Evolutionary conservation across 441 rosid species (phyloP), one percentile per base, ranked within the genome.

Genomic region (Jatropha multifida): DNA sequence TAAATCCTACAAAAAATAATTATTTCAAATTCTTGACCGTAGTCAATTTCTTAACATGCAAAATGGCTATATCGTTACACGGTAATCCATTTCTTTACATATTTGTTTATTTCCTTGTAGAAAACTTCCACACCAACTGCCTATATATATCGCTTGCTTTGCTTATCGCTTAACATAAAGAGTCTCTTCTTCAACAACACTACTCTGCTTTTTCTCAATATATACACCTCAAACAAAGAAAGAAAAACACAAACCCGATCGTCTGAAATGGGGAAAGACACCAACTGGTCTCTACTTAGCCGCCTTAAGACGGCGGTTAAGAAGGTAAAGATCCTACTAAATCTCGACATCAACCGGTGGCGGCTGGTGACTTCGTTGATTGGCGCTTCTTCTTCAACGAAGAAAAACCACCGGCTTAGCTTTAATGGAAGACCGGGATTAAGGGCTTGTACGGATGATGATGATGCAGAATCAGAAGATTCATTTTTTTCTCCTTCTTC

Each of bases 291-390:
- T 49, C 9, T 92, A 82, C 82, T 92, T 8, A 78, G 83, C 84
- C 90, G 88, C 69, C 79, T 94, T 8, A 84, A 85, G 81, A 85
- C 75, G 69, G 98, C 87, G 0, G 91, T 94, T 68, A 90, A 83
- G 79, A 90, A 89, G 88, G 84, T 90, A 9, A 85, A 78, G 60
- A 44, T 90, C 63, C 71, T 94, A 65, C 81, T 92, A 27, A 84
- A 76, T 69, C 76, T 88, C 75, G 85, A 83, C 60, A 26, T 86
- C 59, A 77, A 79, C 58, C 78, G 89, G 3, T 89, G 93, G 94
- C 81, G 85, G 7, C 69, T 90, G 52, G 64, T 89, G 51, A 58
- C 88, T 64, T 76, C 91, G 4, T 64, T 88, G 81, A 49, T 88
- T 18, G 81, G 86, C 0, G 69, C 63, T 9, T 61, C 80, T 54